Percentiles rank a stretch among this genome's conserved stretches.
Evolutionary conservation across 352 stramenopile genomes (phyloP).

Genomic region (Pythium pyrilobum): DNA sequence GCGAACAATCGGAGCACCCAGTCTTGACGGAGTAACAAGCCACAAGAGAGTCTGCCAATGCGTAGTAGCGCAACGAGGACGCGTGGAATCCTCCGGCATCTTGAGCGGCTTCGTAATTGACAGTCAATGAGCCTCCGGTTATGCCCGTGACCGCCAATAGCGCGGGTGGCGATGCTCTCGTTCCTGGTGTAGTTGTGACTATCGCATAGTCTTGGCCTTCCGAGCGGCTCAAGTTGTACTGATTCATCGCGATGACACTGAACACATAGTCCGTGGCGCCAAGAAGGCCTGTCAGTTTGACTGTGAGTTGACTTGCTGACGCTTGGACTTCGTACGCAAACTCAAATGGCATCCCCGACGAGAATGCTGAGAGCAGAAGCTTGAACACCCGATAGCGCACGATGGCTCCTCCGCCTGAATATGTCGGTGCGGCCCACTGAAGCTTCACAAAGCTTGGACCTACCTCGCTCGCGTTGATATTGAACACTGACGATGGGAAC

Average conservation of each 20-base stretch:
- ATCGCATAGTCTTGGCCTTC: conserved; percentile 17
- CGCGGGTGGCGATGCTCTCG: conserved; percentile 18
- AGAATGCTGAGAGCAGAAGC: conserved; percentile 12
- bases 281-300: conserved; percentile 16
- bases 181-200: conserved; percentile 8
- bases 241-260: conserved; percentile 31
- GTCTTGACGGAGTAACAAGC: conserved; percentile 18
- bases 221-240: conserved; percentile 30
- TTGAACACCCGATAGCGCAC: conserved; percentile 23
- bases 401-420: conserved; percentile 35
- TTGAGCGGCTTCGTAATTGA: conserved; percentile 17
- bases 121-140: conserved; percentile 25
- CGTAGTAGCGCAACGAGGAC: conserved; percentile 19
- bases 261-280: conserved; percentile 30
- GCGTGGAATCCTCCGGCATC: conserved; percentile 28
- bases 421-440: conserved; percentile 26
- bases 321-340: conserved; percentile 22
- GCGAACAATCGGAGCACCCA: conserved; percentile 24
- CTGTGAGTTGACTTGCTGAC: conserved; percentile 4
- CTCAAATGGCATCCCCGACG: not conserved
- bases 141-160: conserved; percentile 12
- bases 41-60: conserved; percentile 16
- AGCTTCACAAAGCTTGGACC: conserved; percentile 25
- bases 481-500: conserved; percentile 1
- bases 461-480: conserved; percentile 8